Conservation (phyloP, 2,329 filamentous ascomycete species). For the Sporothrix inflata region DNA sequence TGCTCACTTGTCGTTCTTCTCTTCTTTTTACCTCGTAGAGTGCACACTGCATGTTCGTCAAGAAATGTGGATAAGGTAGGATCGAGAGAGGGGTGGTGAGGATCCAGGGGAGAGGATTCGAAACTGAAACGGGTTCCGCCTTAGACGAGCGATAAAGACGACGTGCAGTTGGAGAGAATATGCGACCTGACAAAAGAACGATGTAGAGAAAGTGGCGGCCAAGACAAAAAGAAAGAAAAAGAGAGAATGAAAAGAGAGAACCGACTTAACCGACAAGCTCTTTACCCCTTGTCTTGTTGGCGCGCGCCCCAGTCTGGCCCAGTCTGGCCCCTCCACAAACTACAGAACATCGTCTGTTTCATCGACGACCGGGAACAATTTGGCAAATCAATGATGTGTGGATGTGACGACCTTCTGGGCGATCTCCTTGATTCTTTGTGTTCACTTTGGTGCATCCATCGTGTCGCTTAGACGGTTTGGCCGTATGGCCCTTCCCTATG, state of each 20-base stretch:
- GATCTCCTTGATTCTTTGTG: background rate
- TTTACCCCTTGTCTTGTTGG: background rate
- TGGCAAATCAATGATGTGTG: background rate
- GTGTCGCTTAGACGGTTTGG: background rate
- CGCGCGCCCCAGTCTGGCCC: background rate
- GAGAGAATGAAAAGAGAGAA: background rate
- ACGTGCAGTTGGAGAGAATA: background rate
- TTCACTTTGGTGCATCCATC: background rate
- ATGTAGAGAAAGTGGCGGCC: too few species aligned
- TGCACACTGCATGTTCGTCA: slow-evolving; percentile 3
- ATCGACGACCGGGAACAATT: slow-evolving; percentile 10
- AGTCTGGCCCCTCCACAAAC: background rate
- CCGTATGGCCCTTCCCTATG: background rate
- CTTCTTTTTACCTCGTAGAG: background rate
- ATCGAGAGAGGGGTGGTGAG: slow-evolving; percentile 16
- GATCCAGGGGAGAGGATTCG: slow-evolving; percentile 11
- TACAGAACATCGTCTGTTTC: slow-evolving; percentile 12
- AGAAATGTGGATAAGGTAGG: background rate
- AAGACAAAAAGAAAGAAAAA: background rate
- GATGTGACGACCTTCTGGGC: background rate
- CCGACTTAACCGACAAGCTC: background rate
- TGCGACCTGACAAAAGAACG: background rate
- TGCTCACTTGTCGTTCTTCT: background rate
- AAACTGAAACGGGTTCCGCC: slow-evolving; percentile 15
- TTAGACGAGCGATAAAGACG: slow-evolving; percentile 15